These are phyloP conservation scores for Crataegus laevigata DNA, from an alignment of 306 rosid genomes.

Conservation along the genomic window DNA sequence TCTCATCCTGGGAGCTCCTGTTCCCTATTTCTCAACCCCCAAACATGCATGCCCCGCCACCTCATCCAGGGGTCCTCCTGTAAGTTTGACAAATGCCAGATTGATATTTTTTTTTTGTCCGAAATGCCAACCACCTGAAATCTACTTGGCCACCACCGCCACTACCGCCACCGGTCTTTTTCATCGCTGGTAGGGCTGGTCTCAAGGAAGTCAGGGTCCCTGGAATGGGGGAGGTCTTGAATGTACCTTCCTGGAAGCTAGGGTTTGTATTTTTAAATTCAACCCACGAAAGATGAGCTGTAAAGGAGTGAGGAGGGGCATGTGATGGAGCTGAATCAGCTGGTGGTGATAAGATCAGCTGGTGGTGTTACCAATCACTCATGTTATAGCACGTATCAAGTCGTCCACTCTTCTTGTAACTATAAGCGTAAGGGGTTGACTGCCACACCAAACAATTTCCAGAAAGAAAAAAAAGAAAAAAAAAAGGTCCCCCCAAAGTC, in stretches of 20 bases:
- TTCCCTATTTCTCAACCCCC: conserved; percentile 8
- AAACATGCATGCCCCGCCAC: conserved; percentile 7
- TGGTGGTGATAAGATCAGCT: background rate
- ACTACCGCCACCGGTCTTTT: background rate
- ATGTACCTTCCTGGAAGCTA: background rate
- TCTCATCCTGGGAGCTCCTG: background rate
- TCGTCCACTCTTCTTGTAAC: background rate
- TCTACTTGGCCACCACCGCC: background rate
- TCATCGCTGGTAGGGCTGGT: background rate
- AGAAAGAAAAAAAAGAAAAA: no score
- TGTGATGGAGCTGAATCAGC: background rate
- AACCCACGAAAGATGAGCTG: background rate
- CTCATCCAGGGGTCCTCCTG: background rate
- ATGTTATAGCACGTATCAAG: background rate
- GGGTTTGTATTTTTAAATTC: background rate
- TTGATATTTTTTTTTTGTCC: background rate
- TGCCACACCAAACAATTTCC: background rate
- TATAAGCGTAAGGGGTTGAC: background rate
- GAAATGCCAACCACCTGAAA: conserved; percentile 7
- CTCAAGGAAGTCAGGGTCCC: background rate
- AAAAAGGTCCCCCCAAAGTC: background rate
- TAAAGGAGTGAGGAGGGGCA: background rate
- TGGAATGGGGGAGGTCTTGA: background rate
- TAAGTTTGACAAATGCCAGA: background rate
- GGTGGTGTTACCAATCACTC: background rate